Evolutionary conservation across 345 rosid genomes (phyloP).

Genomic region (Citrus cavaleriei): DNA sequence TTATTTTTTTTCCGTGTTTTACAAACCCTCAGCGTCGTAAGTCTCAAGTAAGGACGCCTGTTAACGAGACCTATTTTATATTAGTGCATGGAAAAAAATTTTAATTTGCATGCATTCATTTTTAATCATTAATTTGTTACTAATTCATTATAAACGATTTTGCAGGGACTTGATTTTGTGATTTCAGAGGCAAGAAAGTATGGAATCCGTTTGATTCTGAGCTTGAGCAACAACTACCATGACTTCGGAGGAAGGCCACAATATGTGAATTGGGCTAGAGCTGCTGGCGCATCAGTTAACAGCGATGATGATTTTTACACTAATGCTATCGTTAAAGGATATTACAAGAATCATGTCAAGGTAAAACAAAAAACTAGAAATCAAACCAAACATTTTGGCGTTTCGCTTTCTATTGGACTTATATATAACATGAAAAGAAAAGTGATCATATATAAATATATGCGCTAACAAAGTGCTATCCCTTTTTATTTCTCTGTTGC

Average conservation of each 20-base stretch:
- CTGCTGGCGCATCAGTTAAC: conserved; percentile 20
- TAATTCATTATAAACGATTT: background rate
- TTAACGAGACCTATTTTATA: background rate
- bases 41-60: background rate
- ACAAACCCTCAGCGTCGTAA: background rate
- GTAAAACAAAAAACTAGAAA: background rate
- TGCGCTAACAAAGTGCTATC: background rate
- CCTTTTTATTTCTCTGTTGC: background rate
- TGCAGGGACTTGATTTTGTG: conserved; percentile 49
- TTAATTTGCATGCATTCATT: background rate
- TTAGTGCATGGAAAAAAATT: background rate
- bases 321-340: conserved; percentile 27
- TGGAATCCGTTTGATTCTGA: conserved; percentile 34
- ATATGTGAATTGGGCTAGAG: conserved; percentile 41
- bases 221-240: conserved; percentile 33
- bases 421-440: background rate
- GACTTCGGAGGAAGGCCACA: conserved; percentile 43
- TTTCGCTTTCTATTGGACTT: too few relatives aligned
- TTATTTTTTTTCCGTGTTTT: too few relatives aligned
- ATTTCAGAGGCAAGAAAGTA: conserved; percentile 37
- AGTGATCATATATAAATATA: too few relatives aligned
- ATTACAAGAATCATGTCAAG: conserved; percentile 39
- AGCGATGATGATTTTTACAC: conserved; percentile 44
- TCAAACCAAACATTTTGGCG: too few relatives aligned
- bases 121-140: background rate